Base-by-base conservation (phyloP, 139 green algal genomes). In the Ettlia oleoabundans region DNA sequence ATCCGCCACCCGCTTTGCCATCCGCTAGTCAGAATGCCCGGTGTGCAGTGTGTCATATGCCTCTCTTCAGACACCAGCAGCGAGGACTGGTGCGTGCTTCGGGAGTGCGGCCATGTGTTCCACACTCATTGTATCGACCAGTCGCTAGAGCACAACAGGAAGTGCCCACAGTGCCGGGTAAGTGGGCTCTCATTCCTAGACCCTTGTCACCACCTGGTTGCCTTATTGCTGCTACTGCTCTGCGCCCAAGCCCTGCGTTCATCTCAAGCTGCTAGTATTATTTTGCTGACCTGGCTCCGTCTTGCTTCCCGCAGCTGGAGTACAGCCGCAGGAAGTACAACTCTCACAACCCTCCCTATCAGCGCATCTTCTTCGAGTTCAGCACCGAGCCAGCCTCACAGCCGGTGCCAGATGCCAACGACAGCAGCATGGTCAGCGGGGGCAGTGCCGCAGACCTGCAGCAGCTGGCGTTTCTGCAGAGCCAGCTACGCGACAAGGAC, bases 21-120 rank as follows among this genome's bases (percentile, higher is more conserved):
- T 58, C 18, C 55, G 55, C 55, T n/a, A 9, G 75, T 40, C 28
- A n/a, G n/a, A n/a, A 71, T 71, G 63, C 42, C 47, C 63, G 62
- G 61, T 35, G 77, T 82, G 32, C 77, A 82, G 64, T 82, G 77
- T 33, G 65, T 75, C 47, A 82, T 82, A 41, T 82, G 77, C 65
- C 65, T 82, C 13, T 67, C 43, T 1, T 37, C 63, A 35, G 77
- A 82, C 65, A 82, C 77, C 10, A 63, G 43, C 64, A 82, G 38
- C 0, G 77, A 82, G 8, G 73, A 80, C 15, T 82, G 77, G 77
- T 66, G 77, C 33, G 26, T 69, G 32, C 33, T 82, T 30, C n/a
- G 51, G 10, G 62, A 66, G 5, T 87, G 83, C 53, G 83, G 83
- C 28, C 83, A 87, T 42, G 75, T 87, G 37, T 81, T 87, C 43